Base-by-base conservation (phyloP, 1,284 basidiomycete species). In the Cutaneotrichosporon sp. region DNA sequence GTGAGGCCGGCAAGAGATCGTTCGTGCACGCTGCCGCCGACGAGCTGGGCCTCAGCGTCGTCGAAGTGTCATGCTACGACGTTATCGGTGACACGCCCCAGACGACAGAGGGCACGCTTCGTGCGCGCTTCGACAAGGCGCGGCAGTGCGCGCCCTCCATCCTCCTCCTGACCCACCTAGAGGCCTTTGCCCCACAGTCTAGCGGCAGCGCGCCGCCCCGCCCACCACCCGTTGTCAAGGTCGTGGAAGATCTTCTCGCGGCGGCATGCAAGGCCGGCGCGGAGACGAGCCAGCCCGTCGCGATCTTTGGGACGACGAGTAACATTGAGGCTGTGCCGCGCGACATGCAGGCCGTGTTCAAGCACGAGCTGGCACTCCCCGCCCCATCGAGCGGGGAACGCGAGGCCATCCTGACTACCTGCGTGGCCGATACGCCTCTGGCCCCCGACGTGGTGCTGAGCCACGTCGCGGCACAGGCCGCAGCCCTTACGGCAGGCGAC, bases 41-140 rank as follows among this genome's bases (percentile, higher is more conserved):
- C 56, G 73, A 76, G 55, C 60, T 75, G 1, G 77, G 78, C 10
- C 71, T 95, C 63, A 92, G 94, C 77, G 65, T 94, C 0, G 82
- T 92, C 13, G 90, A 94, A 83, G 92, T 91, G 61, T 70, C 96
- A 69, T 95, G 92, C 76, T 97, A 89, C 74, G 88, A 92, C 64
- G 76, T 96, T 14, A 75, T 96, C 13, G 90, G 89, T 1, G 95
- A 98, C 63, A 90, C 86, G 34, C 87, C 90, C 57, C 82, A 84
- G 2, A 89, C 90, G 67, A 92, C 92, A 0, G 90, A 93, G 73
- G 92, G 86, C 1, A 85, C 85, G 0, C 81, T 99, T 0, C 85
- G 86, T 36, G 88, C 89, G 6, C 85, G 88, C 4, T 88, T 97
- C 69, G 91, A 94, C 60, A 87, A 89, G 77, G 93, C 92, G 0